Percentiles rank a stretch among this genome's conserved stretches.
These are phyloP conservation scores for Cyclocybe cylindracea DNA, from an alignment of 768 basidiomycete genomes.

Conservation along the genomic window DNA sequence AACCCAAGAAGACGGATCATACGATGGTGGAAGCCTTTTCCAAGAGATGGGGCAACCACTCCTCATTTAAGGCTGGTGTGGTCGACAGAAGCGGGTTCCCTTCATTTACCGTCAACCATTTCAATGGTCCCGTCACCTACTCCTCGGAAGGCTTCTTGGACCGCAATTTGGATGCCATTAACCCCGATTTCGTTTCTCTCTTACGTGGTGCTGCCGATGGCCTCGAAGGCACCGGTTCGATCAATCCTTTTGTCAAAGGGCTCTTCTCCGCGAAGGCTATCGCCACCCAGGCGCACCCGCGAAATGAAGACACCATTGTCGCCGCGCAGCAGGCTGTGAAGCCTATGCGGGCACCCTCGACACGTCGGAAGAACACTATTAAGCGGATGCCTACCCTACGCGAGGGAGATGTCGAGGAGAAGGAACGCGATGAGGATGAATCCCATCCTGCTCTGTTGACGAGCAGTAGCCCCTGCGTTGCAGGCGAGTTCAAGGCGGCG, in stretches of 20 bases:
- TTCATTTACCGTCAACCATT: conserved; percentile 92
- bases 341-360: conserved; percentile 93
- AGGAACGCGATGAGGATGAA: conserved; percentile 54
- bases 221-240: conserved; percentile 73
- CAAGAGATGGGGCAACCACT: conserved; percentile 94
- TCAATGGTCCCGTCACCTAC: conserved; percentile 88
- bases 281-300: conserved; percentile 88
- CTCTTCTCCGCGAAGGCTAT: conserved; percentile 89
- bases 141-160: conserved; percentile 89
- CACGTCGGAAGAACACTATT: conserved; percentile 74
- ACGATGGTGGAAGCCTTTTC: conserved; percentile 94
- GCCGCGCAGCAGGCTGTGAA: conserved; percentile 92
- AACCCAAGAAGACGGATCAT: conserved; percentile 88
- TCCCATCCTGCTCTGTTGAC: conserved; percentile 36
- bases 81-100: conserved; percentile 78
- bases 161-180: conserved; percentile 84
- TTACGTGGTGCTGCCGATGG: conserved; percentile 69
- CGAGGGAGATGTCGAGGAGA: conserved; percentile 49
- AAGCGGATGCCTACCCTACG: conserved; percentile 59
- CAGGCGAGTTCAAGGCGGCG: conserved; percentile 86
- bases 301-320: conserved; percentile 94
- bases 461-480: conserved; percentile 62
- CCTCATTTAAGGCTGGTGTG: conserved; percentile 82
- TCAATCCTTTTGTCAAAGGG: conserved; percentile 89
- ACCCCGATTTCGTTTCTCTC: conserved; percentile 90